A percentile compares a stretch with the other conserved stretches of the same genome.
phyloP scores from a whole-genome alignment of 2,329 filamentous ascomycete genomes.

The Fusarium incarnatum region DNA sequence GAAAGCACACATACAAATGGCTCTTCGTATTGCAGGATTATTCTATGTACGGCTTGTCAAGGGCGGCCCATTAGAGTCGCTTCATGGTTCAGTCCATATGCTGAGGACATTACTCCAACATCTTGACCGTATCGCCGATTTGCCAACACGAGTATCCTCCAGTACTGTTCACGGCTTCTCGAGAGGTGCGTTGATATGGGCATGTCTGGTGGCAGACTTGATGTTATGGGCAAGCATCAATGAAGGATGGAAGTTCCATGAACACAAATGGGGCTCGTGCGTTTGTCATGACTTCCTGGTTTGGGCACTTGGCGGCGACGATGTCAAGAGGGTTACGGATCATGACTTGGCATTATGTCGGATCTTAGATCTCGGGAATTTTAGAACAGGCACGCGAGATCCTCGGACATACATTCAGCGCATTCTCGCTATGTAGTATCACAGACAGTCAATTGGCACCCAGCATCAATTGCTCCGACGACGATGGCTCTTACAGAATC shows the following conservation, averaged over 20 bases:
- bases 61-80: background rate
- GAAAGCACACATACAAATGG: background rate
- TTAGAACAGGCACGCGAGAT: background rate
- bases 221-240: background rate
- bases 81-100: background rate
- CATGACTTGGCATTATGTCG: background rate
- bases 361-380: background rate
- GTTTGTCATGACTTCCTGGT: background rate
- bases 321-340: background rate
- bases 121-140: background rate
- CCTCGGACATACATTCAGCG: background rate
- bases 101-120: background rate
- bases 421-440: background rate
- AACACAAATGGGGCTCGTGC: background rate
- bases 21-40: background rate
- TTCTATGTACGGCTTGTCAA: background rate
- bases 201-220: background rate
- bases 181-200: background rate
- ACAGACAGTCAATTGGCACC: background rate
- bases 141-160: rapidly evolving
- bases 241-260: background rate
- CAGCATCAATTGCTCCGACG: background rate
- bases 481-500: no score
- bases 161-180: background rate
- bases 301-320: background rate